Conservation (phyloP, 2,329 filamentous ascomycete genomes). For the Fusarium lyarnte region DNA sequence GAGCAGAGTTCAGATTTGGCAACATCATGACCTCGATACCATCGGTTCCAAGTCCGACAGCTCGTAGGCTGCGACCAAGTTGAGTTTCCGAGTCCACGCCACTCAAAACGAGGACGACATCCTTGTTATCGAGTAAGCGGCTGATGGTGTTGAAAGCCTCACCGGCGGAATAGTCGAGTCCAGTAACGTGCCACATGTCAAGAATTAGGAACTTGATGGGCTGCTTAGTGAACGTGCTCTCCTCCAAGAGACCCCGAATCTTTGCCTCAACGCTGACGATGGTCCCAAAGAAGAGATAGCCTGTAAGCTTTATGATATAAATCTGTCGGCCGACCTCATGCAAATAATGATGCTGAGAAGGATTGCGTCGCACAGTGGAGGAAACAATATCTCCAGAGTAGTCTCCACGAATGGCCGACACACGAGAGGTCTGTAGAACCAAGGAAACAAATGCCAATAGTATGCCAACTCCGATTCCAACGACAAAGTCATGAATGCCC, state of each 20-base stretch:
- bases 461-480: conserved; percentile 92
- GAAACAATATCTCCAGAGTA: conserved; percentile 90
- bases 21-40: conserved; percentile 81
- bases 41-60: conserved; percentile 82
- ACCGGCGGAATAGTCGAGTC: conserved; percentile 94
- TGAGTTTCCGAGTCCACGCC: conserved; percentile 80
- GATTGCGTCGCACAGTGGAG: conserved; percentile 91
- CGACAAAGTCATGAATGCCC: conserved; percentile 96
- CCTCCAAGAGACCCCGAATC: conserved; percentile 83
- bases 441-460: conserved; percentile 90
- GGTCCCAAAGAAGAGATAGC: conserved; percentile 98
- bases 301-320: conserved; percentile 88
- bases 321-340: conserved; percentile 88
- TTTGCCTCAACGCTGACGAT: conserved; percentile 94
- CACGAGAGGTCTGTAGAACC: conserved; percentile 88
- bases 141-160: conserved; percentile 96
- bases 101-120: conserved; percentile 83
- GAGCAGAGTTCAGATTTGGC: conserved; percentile 88
- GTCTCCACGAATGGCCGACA: conserved; percentile 88
- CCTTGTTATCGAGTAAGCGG: conserved; percentile 79
- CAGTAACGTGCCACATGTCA: conserved; percentile 88
- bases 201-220: conserved; percentile 92
- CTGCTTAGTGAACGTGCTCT: conserved; percentile 78
- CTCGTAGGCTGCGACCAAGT: conserved; percentile 80
- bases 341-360: conserved; percentile 87